Evolutionary conservation across 371 early-diverging fungal species (phyloP), one percentile per base, ranked within the genome.

Genomic region (Mortierella sp.): DNA sequence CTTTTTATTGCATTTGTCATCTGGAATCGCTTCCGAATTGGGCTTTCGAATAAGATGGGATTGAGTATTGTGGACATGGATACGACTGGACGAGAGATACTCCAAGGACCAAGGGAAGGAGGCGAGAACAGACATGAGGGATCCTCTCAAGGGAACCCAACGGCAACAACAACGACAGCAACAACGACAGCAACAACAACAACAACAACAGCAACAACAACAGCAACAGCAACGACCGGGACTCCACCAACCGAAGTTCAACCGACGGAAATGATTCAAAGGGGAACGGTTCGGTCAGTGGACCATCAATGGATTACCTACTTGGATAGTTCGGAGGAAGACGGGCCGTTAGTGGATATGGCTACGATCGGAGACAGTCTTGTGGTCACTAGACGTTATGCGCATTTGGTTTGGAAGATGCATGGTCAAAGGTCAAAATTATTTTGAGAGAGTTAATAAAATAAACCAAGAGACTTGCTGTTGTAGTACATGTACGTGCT

Each of bases 11-110:
- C 75, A 2, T 75, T 65, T 43, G 63, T 75, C 12, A 53, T 70
- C 5, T 75, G 75, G 75, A 70, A 70, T 44, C 75, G 65, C n/a
- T 75, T 58, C 19, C 28, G 60, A 11, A 75, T 75, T 1, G 50
- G 53, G 2, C 30, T 75, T 48, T 66, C 70, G 2, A 19, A 64
- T 18, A 21, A 12, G 1, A 43, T 60, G 26, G 71, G 71, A 0
- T 18, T 75, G 0, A 21, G 52, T n/a, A 67, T 75, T 23, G 19
- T 64, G 14, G 68, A 70, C 29, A 46, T 75, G 60, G 68, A 71
- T 9, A 37, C 37, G 37, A 9, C 37, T 9, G 37, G 37, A 9
- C 37, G 9, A 37, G 37, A 30, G 66, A 62, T n/a, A 23, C 6
- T 0, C 29, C 11, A 25, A 53, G 60, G 0, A 15, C 25, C 6